Evolutionary conservation across 1,139 yeast genomes (phyloP), one percentile per base, ranked within the genome.

Genomic region (Blastobotrys arbuscula): DNA sequence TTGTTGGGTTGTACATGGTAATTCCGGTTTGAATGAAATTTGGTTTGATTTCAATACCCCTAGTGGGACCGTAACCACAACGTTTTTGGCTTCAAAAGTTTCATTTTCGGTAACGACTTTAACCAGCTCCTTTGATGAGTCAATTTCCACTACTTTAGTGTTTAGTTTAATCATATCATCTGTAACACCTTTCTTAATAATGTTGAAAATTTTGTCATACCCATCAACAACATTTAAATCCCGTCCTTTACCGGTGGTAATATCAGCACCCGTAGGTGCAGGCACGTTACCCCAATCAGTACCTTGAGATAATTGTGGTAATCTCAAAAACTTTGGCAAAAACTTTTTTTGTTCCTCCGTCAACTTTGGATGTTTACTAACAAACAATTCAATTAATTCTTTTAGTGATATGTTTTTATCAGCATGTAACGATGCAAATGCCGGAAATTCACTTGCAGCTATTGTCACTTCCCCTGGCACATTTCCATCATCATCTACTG

Each of bases 201-300:
- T 47, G 16, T 57, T 42, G 38, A 53, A 54, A n/a, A 65, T 50
- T 34, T 55, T 44, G 50, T 55, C 63, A 49, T 59, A 75, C 55
- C 96, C 96, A 64, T 95, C 96, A 52, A 86, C 72, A 1, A 95
- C 89, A 63, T 82, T 86, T 41, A 95, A 94, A 49, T 95, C 86
- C 72, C 96, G 81, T 53, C 89, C 94, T 68, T 85, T 84, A 52
- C 82, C 81, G 66, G 82, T 84, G 9, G 87, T 86, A 13, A 42
- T 40, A 19, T 52, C 51, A 35, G 48, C 41, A 44, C 52, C 51
- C 20, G 56, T 53, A 3, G 63, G 56, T 21, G 57, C 53, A 2
- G 64, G 55, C 18, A 60, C 43, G 26, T 52, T 30, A n/a, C 39
- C 33, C 51, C 55, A 55, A 78, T 60, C 81, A 77, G 26, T 82